phyloP scores from a whole-genome alignment of 139 green algal species.

The Auxenochlorella pyrenoidosa region DNA sequence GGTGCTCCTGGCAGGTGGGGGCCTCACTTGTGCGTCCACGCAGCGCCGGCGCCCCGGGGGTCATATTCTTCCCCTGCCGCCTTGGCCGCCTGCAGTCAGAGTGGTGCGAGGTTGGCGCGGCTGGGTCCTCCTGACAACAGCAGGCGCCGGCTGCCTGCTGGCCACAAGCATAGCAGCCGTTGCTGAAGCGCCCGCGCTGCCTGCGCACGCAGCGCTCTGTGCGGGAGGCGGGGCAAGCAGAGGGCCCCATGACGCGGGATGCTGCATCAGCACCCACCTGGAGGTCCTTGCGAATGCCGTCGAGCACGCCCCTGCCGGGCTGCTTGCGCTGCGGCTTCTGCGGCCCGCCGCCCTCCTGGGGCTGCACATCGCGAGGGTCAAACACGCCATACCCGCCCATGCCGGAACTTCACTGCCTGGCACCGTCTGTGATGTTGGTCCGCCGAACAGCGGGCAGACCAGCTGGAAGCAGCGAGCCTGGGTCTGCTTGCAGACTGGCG shows the following conservation, averaged over 20 bases:
- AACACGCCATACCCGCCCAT: conserved; percentile 19
- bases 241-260: no score
- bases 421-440: no score
- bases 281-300: conserved; percentile 19
- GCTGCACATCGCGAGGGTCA: not conserved
- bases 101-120: not conserved
- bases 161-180: not conserved
- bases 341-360: not conserved
- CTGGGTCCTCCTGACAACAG: no score
- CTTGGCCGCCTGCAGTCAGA: conserved; percentile 55
- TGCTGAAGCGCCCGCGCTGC: no score
- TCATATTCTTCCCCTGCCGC: conserved; percentile 46
- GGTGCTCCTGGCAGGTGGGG: no score
- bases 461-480: no score
- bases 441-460: no score
- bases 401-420: not conserved
- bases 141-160: no score
- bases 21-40: conserved; percentile 72
- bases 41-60: conserved; percentile 49
- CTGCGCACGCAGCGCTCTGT: no score
- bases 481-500: no score
- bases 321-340: not conserved
- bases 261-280: not conserved
- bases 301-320: conserved; percentile 11
- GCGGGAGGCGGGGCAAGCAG: no score